Evolutionary conservation across 202 grass and related monocot genomes (phyloP), one percentile per base, ranked within the genome.

Genomic region (Schoenoplectus tabernaemontani): DNA sequence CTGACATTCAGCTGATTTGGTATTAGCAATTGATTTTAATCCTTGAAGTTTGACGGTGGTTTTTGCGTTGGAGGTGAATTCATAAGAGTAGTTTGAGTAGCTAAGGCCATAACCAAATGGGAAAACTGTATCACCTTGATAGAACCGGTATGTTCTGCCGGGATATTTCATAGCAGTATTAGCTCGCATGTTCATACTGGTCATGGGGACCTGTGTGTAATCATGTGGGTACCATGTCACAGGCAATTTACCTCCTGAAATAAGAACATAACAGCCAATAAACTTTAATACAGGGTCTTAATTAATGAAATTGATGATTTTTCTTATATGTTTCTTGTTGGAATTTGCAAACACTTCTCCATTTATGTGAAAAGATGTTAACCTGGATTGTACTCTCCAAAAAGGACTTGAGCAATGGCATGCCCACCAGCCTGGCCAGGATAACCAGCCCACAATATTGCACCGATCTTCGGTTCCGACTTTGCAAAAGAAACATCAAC

Each of bases 401-500:
- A 86, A 32, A 87, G 81, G 22, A 85, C 36, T 61, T 69, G 84
- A 51, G 84, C 47, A 26, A 79, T 92, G 23, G 58, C 67, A 43
- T 43, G 34, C 67, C 67, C 77, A 12, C 88, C 64, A 50, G 54
- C 73, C 64, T 59, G 73, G 63, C 70, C 83, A 53, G 43, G 77
- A 19, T 82, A 91, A 56, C 30, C 83, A 69, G 58, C 34, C 26
- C 17, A 64, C 48, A 83, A 78, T 34, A 97, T 91, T 44, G 85
- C 87, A 1, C 93, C 90, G 0, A 97, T 89, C 75, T 89, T 93
- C 17, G 86, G 65, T 22, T 93, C 88, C 0, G 33, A 20, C 88
- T 97, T 91, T 10, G 93, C 90, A 46, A 97, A 97, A 13, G 90
- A 89, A 59, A 97, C 76, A 34, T 97, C 93, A 11, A 97, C 81